Evolutionary conservation across 305 asterid genomes (phyloP).

Genomic region (Fraxinus baroniana): DNA sequence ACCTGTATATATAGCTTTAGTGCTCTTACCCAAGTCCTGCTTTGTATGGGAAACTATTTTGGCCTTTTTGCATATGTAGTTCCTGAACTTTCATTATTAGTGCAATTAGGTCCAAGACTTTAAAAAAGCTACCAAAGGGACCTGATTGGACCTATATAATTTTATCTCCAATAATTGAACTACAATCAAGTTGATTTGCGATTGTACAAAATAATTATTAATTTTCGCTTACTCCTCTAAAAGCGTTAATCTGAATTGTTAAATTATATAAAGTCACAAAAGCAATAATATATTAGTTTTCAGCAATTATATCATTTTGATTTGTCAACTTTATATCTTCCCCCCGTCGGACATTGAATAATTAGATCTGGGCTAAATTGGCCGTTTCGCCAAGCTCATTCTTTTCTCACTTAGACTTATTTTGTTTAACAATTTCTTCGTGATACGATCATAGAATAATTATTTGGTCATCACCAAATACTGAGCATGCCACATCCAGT

Average conservation of each 20-base stretch:
- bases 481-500: not conserved
- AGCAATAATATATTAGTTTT: not conserved
- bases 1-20: not conserved
- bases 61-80: not conserved
- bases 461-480: not conserved
- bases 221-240: not conserved
- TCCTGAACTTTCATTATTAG: not conserved
- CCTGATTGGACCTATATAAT: not conserved
- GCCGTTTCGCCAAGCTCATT: not conserved
- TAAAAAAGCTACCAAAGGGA: not conserved
- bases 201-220: not conserved
- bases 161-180: not conserved
- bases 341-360: not conserved
- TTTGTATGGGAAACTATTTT: not conserved
- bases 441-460: not conserved
- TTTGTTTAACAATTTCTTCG: not conserved
- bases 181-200: not conserved
- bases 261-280: not conserved
- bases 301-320: not conserved
- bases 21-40: not conserved
- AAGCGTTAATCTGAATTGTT: not conserved
- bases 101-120: not conserved
- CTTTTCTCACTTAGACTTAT: not conserved
- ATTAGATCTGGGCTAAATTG: not conserved
- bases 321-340: not conserved